A percentile compares a stretch with the other conserved stretches of the same genome.
Evolutionary conservation across 73 alveolate genomes (phyloP).

Genomic region (Stentor coeruleus): DNA sequence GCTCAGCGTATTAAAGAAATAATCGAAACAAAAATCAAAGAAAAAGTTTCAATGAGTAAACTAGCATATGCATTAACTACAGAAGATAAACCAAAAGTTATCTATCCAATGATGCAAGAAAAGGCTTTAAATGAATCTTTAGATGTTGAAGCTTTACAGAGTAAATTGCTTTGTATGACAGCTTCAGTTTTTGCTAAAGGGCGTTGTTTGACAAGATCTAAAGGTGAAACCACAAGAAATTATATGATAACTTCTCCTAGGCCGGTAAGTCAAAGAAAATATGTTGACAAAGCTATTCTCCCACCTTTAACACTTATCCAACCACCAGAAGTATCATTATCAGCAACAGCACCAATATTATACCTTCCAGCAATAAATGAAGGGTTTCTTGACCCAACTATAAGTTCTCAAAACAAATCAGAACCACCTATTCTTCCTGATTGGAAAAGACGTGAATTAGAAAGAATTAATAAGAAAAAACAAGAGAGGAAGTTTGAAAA

Average conservation of each 20-base stretch:
- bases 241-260: background rate
- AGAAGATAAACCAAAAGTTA: background rate
- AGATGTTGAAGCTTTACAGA: background rate
- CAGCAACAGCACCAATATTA: background rate
- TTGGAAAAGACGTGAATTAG: background rate
- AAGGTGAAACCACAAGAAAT: background rate
- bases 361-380: background rate
- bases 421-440: background rate
- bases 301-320: background rate
- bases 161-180: background rate
- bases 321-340: too few species aligned
- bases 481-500: background rate
- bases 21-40: background rate
- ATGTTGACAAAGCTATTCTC: background rate
- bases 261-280: background rate
- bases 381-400: background rate
- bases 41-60: background rate
- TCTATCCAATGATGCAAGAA: conserved; percentile 10
- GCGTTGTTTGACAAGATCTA: background rate
- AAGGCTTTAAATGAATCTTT: background rate
- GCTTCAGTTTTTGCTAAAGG: conserved; percentile 22
- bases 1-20: conserved; percentile 4
- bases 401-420: background rate
- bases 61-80: background rate
- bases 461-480: background rate